phyloP scores from a whole-genome alignment of 2,329 filamentous ascomycete genomes.

The Atkinsonella hypoxylon region DNA sequence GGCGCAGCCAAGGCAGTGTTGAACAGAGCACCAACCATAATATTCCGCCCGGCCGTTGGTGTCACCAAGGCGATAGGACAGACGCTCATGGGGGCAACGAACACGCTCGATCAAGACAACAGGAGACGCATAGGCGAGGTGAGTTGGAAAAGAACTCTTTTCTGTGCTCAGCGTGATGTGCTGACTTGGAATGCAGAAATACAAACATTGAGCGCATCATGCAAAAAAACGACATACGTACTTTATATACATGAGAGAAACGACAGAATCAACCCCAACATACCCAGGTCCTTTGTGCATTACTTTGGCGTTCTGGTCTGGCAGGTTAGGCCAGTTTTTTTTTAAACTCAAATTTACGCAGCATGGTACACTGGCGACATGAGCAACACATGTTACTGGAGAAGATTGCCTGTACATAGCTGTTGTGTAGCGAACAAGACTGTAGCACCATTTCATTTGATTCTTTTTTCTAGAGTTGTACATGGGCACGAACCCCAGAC shows the following conservation, averaged over 20 bases:
- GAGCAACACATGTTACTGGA: background rate
- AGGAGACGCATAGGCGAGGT: slow-evolving; percentile 78
- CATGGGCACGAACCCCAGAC: background rate
- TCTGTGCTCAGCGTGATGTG: background rate
- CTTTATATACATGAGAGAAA: background rate
- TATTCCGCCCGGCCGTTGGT: slow-evolving; percentile 82
- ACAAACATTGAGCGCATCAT: slow-evolving; percentile 28
- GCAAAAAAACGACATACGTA: background rate
- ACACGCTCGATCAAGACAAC: slow-evolving; percentile 77
- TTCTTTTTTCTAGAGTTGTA: background rate
- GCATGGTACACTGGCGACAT: background rate
- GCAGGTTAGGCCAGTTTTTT: no score
- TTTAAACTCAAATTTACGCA: background rate
- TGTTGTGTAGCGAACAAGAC: background rate
- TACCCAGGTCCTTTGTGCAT: slow-evolving; percentile 1
- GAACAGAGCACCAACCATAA: slow-evolving; percentile 79
- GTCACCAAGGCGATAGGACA: slow-evolving; percentile 81
- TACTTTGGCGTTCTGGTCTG: slow-evolving; percentile 1
- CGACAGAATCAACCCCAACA: background rate
- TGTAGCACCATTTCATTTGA: background rate
- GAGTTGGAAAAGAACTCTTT: slow-evolving; percentile 26
- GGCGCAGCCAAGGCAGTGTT: slow-evolving; percentile 70
- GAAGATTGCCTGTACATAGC: background rate
- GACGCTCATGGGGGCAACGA: slow-evolving; percentile 83
- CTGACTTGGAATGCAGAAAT: slow-evolving; percentile 28